Percentiles rank a stretch among this genome's conserved stretches.
These are phyloP conservation scores for Boletus pseudopeckii DNA, from an alignment of 768 basidiomycete species.

Conservation along the genomic window DNA sequence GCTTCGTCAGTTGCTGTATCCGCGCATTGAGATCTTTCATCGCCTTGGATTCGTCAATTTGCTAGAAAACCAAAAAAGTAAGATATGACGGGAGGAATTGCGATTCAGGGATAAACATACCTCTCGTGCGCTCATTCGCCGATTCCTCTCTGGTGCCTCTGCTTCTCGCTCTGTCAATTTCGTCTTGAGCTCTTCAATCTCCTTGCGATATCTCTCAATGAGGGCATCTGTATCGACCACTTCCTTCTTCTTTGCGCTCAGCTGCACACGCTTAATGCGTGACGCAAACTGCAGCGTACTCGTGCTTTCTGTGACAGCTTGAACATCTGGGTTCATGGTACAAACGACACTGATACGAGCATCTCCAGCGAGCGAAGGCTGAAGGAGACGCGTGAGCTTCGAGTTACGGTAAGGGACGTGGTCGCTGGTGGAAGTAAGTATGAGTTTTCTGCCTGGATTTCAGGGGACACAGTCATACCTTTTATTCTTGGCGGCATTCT, in stretches of 20 bases:
- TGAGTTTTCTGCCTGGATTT: neutral
- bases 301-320: slow-evolving; percentile 78
- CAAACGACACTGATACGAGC: slow-evolving; percentile 96
- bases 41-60: slow-evolving; percentile 81
- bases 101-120: slow-evolving; percentile 17
- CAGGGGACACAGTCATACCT: slow-evolving; percentile 36
- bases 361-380: slow-evolving; percentile 92
- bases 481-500: slow-evolving; percentile 78
- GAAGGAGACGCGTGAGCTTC: slow-evolving; percentile 90
- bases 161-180: slow-evolving; percentile 69
- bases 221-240: slow-evolving; percentile 90
- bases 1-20: slow-evolving; percentile 78
- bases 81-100: neutral
- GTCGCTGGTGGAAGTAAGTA: slow-evolving; percentile 43
- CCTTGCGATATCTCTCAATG: slow-evolving; percentile 90
- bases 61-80: slow-evolving; percentile 37
- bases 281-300: slow-evolving; percentile 91
- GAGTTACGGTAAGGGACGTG: slow-evolving; percentile 95
- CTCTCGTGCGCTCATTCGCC: slow-evolving; percentile 46
- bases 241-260: slow-evolving; percentile 91
- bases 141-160: slow-evolving; percentile 47
- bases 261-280: slow-evolving; percentile 83
- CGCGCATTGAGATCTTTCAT: slow-evolving; percentile 79
- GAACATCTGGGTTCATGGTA: slow-evolving; percentile 84
- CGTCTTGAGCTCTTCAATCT: slow-evolving; percentile 85